Base-by-base conservation (phyloP, 805 yeast species). In the Kluyveromyces aestuarii region DNA sequence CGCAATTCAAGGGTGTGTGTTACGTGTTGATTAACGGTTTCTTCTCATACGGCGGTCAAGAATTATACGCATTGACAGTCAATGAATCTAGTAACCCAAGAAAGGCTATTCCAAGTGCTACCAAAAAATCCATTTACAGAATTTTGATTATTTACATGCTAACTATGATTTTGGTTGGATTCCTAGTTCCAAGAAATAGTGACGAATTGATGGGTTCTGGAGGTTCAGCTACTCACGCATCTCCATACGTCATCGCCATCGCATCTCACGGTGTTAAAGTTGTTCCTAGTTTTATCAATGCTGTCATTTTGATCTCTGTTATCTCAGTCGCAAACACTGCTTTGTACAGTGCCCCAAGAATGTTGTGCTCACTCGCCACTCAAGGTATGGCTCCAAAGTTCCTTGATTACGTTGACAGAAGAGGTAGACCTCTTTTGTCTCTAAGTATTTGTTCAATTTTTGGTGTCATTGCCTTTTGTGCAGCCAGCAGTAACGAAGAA, bases 241-340 rank as follows among this genome's bases (percentile, higher is more conserved):
- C 90, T 16, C 91, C 91, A 25, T 84, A 83, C 61, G 90, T 84
- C 55, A 74, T 84, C 64, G 88, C 90, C 39, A 77, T 83, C 49
- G 69, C 73, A 30, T 68, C 73, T 47, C 84, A 77, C 27, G 82
- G 84, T 56, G 79, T 84, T 54, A 69, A 68, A 44, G 84, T 79
- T 40, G 73, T 83, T 44, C 90, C 90, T 46, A 79, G 82, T 46
- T 77, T 84, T 52, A 82, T 84, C 71, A 84, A 84, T 61, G 87
- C 80, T 18, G 87, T 84, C 40, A 82, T 84, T 55, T 70, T 84
- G 68, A 65, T 84, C 50, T 81, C 90, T 3, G 87, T 84, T 27
- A 66, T 82, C 48, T 83, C 89, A 8, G 90, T 84, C 47, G 89
- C 88, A 55, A 84, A 84, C 70, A 79, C 88, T 21, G 79, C 89